Evolutionary conservation across 1,284 basidiomycete genomes (phyloP).

Genomic region (Ustilago xerochloae): DNA sequence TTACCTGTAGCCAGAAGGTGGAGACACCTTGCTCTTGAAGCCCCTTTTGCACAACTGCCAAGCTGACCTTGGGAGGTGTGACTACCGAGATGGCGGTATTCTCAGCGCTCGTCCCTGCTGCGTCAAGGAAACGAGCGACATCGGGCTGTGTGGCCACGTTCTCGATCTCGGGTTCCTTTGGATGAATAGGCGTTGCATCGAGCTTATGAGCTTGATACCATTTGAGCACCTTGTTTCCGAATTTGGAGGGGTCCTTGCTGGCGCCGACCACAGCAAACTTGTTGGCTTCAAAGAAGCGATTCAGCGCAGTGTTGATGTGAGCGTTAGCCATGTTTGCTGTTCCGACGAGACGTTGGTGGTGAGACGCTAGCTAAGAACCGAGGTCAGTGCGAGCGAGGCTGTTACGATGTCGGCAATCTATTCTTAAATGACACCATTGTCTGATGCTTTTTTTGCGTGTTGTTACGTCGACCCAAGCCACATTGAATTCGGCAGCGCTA

Average conservation of each 20-base stretch:
- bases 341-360: not conserved
- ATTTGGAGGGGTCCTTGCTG: conserved; percentile 60
- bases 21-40: conserved; percentile 49
- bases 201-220: conserved; percentile 61
- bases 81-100: conserved; percentile 61
- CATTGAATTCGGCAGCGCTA: not conserved
- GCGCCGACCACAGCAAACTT: conserved; percentile 63
- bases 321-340: conserved; percentile 26
- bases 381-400: not conserved
- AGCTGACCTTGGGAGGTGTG: conserved; percentile 60
- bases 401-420: not conserved
- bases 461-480: not conserved
- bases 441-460: not conserved
- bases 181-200: conserved; percentile 60
- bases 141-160: conserved; percentile 26
- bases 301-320: conserved; percentile 39
- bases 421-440: not conserved
- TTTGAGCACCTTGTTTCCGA: conserved; percentile 63
- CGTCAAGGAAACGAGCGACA: conserved; percentile 22
- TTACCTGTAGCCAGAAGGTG: conserved; percentile 61
- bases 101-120: conserved; percentile 23
- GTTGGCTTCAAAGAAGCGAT: conserved; percentile 53
- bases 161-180: conserved; percentile 57
- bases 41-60: conserved; percentile 53
- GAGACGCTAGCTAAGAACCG: not conserved